These are phyloP conservation scores for Acmispon strigosus DNA, from an alignment of 306 rosid species.

Conservation along the genomic window DNA sequence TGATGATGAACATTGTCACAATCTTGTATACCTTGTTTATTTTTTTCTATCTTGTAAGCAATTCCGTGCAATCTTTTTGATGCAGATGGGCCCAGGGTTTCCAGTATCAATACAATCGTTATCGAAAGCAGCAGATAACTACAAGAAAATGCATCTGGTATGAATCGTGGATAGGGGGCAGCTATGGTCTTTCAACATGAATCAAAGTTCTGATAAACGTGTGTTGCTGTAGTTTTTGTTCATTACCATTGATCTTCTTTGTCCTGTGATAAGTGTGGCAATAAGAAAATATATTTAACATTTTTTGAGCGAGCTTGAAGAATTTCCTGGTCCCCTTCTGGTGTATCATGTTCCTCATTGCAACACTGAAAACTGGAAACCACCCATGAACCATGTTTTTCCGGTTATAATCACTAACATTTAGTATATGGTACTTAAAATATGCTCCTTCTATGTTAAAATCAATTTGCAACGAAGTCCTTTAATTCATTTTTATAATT, in stretches of 20 bases:
- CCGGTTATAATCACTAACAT: too few species aligned
- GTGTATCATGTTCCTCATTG: slow-evolving; percentile 5
- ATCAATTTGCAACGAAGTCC: too few species aligned
- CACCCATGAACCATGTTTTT: too few species aligned
- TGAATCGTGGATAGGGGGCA: slow-evolving; percentile 19
- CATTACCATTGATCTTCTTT: slow-evolving; percentile 23
- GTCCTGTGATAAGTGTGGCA: slow-evolving; percentile 16
- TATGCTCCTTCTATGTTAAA: too few species aligned
- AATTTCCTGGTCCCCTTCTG: not conserved
- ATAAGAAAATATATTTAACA: slow-evolving; percentile 8
- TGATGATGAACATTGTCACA: not conserved
- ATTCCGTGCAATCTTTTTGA: not conserved
- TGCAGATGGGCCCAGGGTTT: slow-evolving; percentile 91
- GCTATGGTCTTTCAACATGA: not conserved
- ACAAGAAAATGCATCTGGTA: slow-evolving; percentile 55
- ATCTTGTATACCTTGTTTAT: not conserved
- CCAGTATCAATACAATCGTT: slow-evolving; percentile 81
- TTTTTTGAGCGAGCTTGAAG: not conserved
- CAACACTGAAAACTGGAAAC: not conserved
- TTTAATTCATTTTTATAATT: too few species aligned
- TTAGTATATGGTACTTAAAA: too few species aligned
- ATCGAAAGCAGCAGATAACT: slow-evolving; percentile 89
- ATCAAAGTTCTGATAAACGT: slow-evolving; percentile 15
- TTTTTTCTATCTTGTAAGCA: not conserved
- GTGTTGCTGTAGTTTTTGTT: not conserved